Conservation (phyloP, 805 yeast species). For the Starmerella scarabaei region DNA sequence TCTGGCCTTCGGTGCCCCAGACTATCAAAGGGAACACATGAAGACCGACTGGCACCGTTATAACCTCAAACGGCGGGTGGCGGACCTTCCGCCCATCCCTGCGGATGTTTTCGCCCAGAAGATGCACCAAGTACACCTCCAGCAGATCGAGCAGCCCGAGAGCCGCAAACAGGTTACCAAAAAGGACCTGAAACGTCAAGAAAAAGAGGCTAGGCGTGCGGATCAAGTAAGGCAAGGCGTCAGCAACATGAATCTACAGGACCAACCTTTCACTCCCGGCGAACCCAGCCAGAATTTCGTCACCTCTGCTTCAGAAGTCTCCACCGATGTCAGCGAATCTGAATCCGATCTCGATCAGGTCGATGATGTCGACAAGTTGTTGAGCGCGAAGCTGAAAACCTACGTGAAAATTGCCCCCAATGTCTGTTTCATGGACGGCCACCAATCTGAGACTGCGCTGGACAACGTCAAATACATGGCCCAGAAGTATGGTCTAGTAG, state of each 20-base stretch:
- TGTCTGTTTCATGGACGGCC: constrained; percentile 33
- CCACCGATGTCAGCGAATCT: constrained; percentile 9
- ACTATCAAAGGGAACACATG: constrained; percentile 84
- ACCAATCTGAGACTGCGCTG: constrained; percentile 40
- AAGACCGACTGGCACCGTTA: constrained; percentile 97
- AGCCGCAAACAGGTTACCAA: constrained; percentile 27
- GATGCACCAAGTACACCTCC: constrained; percentile 30
- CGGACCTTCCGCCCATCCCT: constrained; percentile 59
- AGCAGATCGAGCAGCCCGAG: constrained; percentile 19
- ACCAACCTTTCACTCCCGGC: constrained; percentile 12
- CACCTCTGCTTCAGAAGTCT: constrained; percentile 6
- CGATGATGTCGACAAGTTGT: constrained; percentile 22
- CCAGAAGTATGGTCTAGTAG: constrained; percentile 64
- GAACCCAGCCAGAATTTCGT: constrained; percentile 12
- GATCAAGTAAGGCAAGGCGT: constrained; percentile 5
- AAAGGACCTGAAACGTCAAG: constrained; percentile 28
- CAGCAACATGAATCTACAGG: constrained; percentile 2
- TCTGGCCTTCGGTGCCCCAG: constrained; percentile 67
- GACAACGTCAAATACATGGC: constrained; percentile 65
- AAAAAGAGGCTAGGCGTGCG: constrained; percentile 18
- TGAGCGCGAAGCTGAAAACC: constrained; percentile 20
- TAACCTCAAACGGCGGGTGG: constrained; percentile 86
- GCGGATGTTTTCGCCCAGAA: constrained; percentile 61
- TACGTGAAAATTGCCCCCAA: constrained; percentile 26
- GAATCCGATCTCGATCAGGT: constrained; percentile 10